Evolutionary conservation across 495 filamentous ascomycete species (phyloP).

Genomic region (Aspergillus asperescens): DNA sequence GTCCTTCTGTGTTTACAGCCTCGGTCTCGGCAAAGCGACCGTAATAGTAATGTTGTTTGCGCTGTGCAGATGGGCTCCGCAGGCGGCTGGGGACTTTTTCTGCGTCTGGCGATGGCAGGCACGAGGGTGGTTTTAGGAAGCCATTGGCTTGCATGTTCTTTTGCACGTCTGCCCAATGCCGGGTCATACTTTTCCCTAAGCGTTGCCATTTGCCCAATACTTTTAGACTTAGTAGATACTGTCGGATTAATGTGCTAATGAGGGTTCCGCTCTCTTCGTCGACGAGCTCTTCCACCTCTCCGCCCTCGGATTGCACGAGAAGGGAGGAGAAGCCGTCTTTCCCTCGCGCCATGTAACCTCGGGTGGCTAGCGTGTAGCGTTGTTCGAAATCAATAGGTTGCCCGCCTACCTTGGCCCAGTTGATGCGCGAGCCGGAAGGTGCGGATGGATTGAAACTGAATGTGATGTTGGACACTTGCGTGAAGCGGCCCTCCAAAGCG

Average conservation of each 20-base stretch:
- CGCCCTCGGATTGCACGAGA: constrained; percentile 62
- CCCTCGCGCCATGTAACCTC: constrained; percentile 80
- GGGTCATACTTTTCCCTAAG: constrained; percentile 53
- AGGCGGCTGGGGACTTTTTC: constrained; percentile 22
- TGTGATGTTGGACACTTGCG: constrained; percentile 76
- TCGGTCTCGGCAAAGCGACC: constrained; percentile 36
- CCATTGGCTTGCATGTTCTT: constrained; percentile 43
- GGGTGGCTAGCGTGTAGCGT: constrained; percentile 64
- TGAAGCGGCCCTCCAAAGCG: constrained; percentile 67
- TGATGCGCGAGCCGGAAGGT: constrained; percentile 56
- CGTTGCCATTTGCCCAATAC: constrained; percentile 69
- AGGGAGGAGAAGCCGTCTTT: constrained; percentile 81
- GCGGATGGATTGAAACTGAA: constrained; percentile 61
- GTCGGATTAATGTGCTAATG: constrained; percentile 76
- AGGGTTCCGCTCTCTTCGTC: constrained; percentile 80
- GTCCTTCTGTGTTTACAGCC: constrained; percentile 13
- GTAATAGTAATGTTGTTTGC: constrained; percentile 34
- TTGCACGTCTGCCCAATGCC: constrained; percentile 60
- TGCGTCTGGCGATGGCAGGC: constrained; percentile 20
- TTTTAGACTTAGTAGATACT: constrained; percentile 82
- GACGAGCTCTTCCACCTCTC: constrained; percentile 68
- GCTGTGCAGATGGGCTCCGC: constrained; percentile 23
- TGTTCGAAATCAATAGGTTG: constrained; percentile 53
- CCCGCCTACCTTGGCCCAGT: constrained; percentile 54
- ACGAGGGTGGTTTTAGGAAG: constrained; percentile 34